phyloP scores from a whole-genome alignment of 176 grass and related monocot genomes.

The Eremochloa ophiuroides region DNA sequence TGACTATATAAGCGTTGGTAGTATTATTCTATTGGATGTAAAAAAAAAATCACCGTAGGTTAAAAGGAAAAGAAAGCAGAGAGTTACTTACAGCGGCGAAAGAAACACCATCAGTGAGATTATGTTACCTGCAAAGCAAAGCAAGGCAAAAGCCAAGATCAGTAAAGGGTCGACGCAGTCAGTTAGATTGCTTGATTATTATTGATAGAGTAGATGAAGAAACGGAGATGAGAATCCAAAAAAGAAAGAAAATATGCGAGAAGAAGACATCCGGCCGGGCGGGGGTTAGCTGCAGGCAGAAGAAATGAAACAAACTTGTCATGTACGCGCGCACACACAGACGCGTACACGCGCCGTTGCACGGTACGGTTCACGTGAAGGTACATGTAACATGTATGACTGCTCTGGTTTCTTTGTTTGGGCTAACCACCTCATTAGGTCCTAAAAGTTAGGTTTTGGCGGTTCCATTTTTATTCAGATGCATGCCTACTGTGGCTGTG shows the following conservation, averaged over 20 bases:
- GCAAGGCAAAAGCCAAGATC: not conserved
- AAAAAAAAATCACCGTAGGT: not conserved
- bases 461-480: constrained; percentile 27
- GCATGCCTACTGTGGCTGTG: not conserved
- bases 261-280: not conserved
- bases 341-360: not conserved
- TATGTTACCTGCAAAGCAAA: constrained; percentile 68
- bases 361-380: constrained; percentile 6
- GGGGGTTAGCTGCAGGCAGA: not conserved
- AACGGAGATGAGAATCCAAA: not conserved
- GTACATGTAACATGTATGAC: constrained; percentile 27
- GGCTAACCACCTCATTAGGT: constrained; percentile 22
- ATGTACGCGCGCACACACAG: not conserved
- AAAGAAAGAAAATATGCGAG: not conserved
- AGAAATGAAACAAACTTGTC: not conserved
- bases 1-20: not conserved
- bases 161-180: not conserved
- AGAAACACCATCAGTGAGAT: constrained; percentile 86
- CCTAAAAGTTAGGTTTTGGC: constrained; percentile 30
- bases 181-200: not conserved
- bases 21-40: not conserved
- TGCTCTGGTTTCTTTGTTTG: constrained; percentile 12
- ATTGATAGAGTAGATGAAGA: no score
- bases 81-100: constrained; percentile 62
- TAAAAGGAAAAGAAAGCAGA: not conserved